Base-by-base conservation (phyloP, 306 rosid species). In the Vicia villosa region DNA sequence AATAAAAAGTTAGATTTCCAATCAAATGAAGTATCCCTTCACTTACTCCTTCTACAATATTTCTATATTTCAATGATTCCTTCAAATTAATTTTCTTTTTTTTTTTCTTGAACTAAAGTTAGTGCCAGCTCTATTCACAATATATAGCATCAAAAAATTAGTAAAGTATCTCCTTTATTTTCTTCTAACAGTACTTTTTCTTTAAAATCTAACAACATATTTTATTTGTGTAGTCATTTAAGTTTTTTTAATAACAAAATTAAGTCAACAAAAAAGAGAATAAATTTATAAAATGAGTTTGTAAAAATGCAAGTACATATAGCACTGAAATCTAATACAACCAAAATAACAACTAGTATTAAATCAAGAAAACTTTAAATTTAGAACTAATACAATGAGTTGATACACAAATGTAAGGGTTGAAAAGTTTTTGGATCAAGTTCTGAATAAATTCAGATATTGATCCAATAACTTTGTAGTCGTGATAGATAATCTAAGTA, bases 1-100 rank as follows among this genome's bases (percentile, higher is more conserved):
- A 83, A 87, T 85, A 40, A 82, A 89, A 85, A 86, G 89, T 82
- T 87, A 86, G 86, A 89, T 84, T 87, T 89, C 83, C 83, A 84
- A 84, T 87, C 91, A 79, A 85, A 86, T 84, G 85, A 86, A 86
- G 87, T 50, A 74, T 85, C 81, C 91, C 87, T 84, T 82, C 86
- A 83, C 85, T 77, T 58, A 78, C 78, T 67, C 74, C 63, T 64
- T 63, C 79, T 51, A 71, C 70, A 17, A 19, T 50, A 40, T 67
- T 80, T 83, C 79, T 74, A 80, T 78, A 83, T 70, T 77, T 74
- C 83, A 82, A 85, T 86, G 79, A 88, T 85, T 88, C 90, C 78
- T 73, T 80, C 73, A 40, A 77, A 68, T 78, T 74, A 55, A 38
- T 51, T 49, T 52, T 43, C 7, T 50, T 41, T 17, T 63, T 17